phyloP scores from a whole-genome alignment of 805 yeast genomes.

The Pichia cabralensis region DNA sequence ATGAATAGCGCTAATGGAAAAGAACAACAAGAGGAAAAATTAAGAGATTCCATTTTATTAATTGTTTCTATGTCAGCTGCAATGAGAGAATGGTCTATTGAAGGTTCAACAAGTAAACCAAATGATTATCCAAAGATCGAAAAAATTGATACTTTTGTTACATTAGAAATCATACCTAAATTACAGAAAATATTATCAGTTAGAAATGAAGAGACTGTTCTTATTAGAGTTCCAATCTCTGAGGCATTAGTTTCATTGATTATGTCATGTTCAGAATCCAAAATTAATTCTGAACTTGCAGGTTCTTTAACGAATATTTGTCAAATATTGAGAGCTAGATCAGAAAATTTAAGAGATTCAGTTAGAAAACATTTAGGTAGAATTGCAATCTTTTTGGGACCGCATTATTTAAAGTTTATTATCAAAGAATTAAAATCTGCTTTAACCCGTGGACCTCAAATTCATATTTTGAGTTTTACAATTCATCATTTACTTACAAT shows the following conservation, averaged over 20 bases:
- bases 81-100: slow-evolving; percentile 12
- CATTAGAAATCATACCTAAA: slow-evolving; percentile 50
- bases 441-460: slow-evolving; percentile 79
- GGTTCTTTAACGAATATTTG: slow-evolving; percentile 80
- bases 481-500: slow-evolving; percentile 62
- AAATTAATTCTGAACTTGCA: slow-evolving; percentile 54
- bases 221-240: slow-evolving; percentile 66
- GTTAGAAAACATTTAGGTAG: slow-evolving; percentile 66
- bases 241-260: slow-evolving; percentile 68
- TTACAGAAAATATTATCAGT: slow-evolving; percentile 47
- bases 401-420: slow-evolving; percentile 63
- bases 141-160: slow-evolving; percentile 37
- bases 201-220: slow-evolving; percentile 72
- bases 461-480: slow-evolving; percentile 85
- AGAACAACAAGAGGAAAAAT: slow-evolving; percentile 29
- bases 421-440: slow-evolving; percentile 72
- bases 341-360: slow-evolving; percentile 82
- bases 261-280: slow-evolving; percentile 48
- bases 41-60: slow-evolving; percentile 50
- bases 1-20: slow-evolving; percentile 15
- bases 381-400: slow-evolving; percentile 57
- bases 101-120: slow-evolving; percentile 13
- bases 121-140: slow-evolving; percentile 28
- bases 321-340: slow-evolving; percentile 74
- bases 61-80: slow-evolving; percentile 49